phyloP scores from a whole-genome alignment of 2,329 filamentous ascomycete genomes.

The Hymenoscyphus albidus region DNA sequence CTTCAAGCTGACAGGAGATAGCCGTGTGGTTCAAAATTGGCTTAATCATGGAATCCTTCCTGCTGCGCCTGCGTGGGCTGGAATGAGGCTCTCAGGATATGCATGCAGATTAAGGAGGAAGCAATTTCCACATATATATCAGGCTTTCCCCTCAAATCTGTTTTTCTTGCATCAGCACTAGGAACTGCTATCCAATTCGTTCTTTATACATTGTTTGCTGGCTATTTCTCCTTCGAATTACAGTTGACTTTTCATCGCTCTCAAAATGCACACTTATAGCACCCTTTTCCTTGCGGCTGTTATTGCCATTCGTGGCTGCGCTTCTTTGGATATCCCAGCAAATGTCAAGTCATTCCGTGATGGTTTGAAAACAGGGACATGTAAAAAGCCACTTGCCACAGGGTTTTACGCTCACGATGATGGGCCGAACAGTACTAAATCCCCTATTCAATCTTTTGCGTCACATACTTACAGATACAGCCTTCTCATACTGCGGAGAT shows the following conservation, averaged over 20 bases:
- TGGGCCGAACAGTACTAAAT: slow-evolving; percentile 36
- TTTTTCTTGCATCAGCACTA: neutral
- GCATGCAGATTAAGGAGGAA: neutral
- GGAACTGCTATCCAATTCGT: neutral
- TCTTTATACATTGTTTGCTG: neutral
- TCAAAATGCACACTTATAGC: slow-evolving; percentile 10
- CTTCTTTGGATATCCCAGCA: slow-evolving; percentile 35
- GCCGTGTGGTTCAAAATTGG: neutral
- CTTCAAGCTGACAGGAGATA: neutral
- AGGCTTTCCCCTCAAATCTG: neutral
- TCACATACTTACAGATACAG: neutral
- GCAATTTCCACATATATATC: neutral
- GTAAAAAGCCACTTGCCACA: slow-evolving; percentile 37
- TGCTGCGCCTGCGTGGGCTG: neutral
- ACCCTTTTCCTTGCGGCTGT: slow-evolving; percentile 1
- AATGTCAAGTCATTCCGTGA: slow-evolving; percentile 43
- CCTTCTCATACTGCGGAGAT: slow-evolving; percentile 46
- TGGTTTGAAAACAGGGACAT: slow-evolving; percentile 38
- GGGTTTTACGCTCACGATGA: slow-evolving; percentile 41
- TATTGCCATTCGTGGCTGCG: neutral
- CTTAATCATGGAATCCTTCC: neutral
- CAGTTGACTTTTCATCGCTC: neutral
- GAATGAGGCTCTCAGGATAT: neutral
- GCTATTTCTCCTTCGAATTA: neutral
- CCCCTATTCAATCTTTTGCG: neutral